Percentiles rank a stretch among this genome's conserved stretches.
These are phyloP conservation scores for Corynespora cassiicola DNA, from an alignment of 2,329 filamentous ascomycete genomes.

Conservation along the genomic window DNA sequence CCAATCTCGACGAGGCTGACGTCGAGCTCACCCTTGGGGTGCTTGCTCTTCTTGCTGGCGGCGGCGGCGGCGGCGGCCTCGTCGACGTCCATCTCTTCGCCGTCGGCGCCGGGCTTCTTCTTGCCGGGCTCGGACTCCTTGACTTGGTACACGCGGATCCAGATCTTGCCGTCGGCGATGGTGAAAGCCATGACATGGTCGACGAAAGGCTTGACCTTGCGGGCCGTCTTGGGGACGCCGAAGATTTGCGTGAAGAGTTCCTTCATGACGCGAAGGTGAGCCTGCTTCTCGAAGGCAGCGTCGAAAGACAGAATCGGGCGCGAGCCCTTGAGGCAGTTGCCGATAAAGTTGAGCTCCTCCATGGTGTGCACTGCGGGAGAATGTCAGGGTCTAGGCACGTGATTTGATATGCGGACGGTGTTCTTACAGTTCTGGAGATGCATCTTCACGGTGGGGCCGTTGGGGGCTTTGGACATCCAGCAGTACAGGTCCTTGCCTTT, in stretches of 20 bases:
- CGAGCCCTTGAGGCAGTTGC: constrained; percentile 94
- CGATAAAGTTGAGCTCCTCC: constrained; percentile 95
- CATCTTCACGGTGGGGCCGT: constrained; percentile 76
- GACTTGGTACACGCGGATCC: constrained; percentile 95
- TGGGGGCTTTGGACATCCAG: constrained; percentile 91
- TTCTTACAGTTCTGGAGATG: constrained; percentile 77
- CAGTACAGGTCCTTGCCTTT: constrained; percentile 95
- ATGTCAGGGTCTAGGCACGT: not conserved
- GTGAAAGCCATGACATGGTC: constrained; percentile 96
- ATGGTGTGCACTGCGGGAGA: constrained; percentile 81
- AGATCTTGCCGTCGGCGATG: constrained; percentile 90
- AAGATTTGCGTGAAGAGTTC: constrained; percentile 91
- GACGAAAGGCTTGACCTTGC: constrained; percentile 93
- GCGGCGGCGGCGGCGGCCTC: too few relatives aligned
- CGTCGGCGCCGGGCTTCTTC: constrained; percentile 47
- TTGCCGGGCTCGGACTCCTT: constrained; percentile 75
- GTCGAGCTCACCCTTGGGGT: constrained; percentile 69
- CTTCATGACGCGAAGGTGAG: constrained; percentile 82
- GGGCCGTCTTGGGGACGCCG: constrained; percentile 85
- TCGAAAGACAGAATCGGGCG: constrained; percentile 93
- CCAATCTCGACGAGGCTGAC: constrained; percentile 91
- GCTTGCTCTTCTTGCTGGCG: constrained; percentile 50
- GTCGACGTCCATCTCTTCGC: constrained; percentile 46
- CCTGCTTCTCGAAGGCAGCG: constrained; percentile 79
- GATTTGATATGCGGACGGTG: too few relatives aligned